phyloP scores from a whole-genome alignment of 208 protist species.

The Acanthamoeba culbertsoni region DNA sequence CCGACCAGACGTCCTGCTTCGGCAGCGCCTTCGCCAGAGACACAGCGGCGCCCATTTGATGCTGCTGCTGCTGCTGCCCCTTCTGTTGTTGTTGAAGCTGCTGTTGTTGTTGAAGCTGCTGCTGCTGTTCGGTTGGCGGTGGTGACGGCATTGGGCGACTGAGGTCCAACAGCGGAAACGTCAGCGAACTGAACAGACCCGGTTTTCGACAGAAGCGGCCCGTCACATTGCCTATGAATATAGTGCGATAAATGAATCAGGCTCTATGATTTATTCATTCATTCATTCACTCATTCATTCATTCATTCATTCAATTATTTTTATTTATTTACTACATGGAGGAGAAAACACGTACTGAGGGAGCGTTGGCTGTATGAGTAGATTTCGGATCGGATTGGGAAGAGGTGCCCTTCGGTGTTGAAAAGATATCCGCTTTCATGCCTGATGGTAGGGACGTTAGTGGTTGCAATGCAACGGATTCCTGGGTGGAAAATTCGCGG shows the following conservation, averaged over 20 bases:
- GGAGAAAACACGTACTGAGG: not conserved
- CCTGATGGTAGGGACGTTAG: not conserved
- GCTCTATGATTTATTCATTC: not conserved
- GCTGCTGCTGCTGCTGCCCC: too few species aligned
- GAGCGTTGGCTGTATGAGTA: not conserved
- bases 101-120: not conserved
- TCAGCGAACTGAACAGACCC: not conserved
- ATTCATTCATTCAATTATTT: too few species aligned
- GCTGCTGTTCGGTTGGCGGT: not conserved
- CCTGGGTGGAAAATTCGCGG: not conserved
- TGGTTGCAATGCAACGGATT: not conserved
- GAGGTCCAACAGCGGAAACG: not conserved
- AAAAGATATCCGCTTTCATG: constrained; percentile 71
- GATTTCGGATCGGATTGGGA: not conserved
- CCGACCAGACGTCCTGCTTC: too few species aligned
- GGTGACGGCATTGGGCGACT: not conserved
- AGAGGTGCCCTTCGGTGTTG: constrained; percentile 77
- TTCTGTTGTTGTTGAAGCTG: too few species aligned
- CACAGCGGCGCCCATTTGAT: too few species aligned
- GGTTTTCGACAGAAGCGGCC: not conserved
- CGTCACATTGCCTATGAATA: not conserved
- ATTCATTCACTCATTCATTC: too few species aligned
- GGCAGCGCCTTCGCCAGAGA: too few species aligned
- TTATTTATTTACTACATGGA: not conserved
- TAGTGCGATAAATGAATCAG: not conserved